These are phyloP conservation scores for Pseudohyphozyma bogoriensis DNA, from an alignment of 768 basidiomycete species.

Conservation along the genomic window DNA sequence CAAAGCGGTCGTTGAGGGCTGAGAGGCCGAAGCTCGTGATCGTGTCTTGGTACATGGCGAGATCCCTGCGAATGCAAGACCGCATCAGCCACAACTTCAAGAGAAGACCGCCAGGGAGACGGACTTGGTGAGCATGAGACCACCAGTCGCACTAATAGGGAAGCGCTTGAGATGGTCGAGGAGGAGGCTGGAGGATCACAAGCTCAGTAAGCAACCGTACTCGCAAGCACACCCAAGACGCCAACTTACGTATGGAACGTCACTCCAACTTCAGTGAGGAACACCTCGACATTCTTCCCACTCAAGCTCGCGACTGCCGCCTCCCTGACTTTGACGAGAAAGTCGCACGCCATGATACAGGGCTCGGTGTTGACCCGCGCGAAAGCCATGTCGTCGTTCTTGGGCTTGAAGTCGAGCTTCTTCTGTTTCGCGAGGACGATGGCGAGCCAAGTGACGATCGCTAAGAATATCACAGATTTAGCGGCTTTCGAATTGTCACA, in stretches of 20 bases:
- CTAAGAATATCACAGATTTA: slow-evolving; percentile 38
- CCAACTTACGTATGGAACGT: slow-evolving; percentile 69
- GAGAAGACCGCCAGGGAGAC: slow-evolving; percentile 26
- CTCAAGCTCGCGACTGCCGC: slow-evolving; percentile 63
- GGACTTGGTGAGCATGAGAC: slow-evolving; percentile 94
- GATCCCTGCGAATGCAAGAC: slow-evolving; percentile 52
- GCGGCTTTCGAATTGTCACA: too few relatives aligned
- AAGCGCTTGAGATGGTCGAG: slow-evolving; percentile 93
- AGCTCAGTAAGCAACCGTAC: background rate
- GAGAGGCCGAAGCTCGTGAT: slow-evolving; percentile 73
- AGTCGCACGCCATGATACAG: slow-evolving; percentile 73
- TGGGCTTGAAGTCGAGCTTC: slow-evolving; percentile 90
- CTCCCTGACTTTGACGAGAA: slow-evolving; percentile 69
- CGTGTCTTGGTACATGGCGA: slow-evolving; percentile 90
- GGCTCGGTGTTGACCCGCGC: slow-evolving; percentile 91
- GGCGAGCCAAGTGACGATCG: slow-evolving; percentile 62
- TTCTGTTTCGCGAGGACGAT: slow-evolving; percentile 80
- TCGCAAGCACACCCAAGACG: slow-evolving; percentile 31
- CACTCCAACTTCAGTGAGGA: slow-evolving; percentile 86
- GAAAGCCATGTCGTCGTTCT: slow-evolving; percentile 90
- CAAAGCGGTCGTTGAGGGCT: slow-evolving; percentile 83
- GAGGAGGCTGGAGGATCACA: slow-evolving; percentile 51
- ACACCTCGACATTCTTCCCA: slow-evolving; percentile 85
- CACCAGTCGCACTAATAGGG: slow-evolving; percentile 91
- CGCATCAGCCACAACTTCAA: background rate